These are phyloP conservation scores for Leucocoprinus birnbaumii DNA, from an alignment of 768 basidiomycete species.

Conservation along the genomic window DNA sequence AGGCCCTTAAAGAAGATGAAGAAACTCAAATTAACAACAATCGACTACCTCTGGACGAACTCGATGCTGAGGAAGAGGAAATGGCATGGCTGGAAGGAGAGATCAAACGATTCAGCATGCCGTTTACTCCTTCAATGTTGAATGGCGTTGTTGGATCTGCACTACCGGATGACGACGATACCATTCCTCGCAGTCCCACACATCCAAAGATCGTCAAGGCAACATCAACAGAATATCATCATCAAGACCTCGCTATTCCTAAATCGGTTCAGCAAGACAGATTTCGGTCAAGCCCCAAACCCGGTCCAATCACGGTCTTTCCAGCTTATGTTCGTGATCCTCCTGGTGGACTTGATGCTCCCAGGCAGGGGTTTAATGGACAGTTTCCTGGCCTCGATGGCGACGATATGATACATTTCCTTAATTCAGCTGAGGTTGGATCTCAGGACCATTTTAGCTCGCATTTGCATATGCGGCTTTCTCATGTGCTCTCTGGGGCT, in stretches of 20 bases:
- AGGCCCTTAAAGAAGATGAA: slow-evolving; percentile 25
- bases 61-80: slow-evolving; percentile 21
- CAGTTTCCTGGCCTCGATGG: neutral
- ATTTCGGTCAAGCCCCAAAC: neutral
- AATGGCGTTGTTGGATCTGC: slow-evolving; percentile 4
- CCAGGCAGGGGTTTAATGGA: neutral
- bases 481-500: neutral
- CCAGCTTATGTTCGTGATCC: neutral
- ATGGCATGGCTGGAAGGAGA: slow-evolving; percentile 34
- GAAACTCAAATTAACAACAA: slow-evolving; percentile 1
- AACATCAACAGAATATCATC: neutral
- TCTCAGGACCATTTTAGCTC: slow-evolving; percentile 3
- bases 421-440: neutral
- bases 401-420: neutral
- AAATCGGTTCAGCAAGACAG: neutral
- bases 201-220: neutral
- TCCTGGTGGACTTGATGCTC: neutral
- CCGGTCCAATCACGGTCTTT: neutral
- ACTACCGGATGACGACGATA: slow-evolving; percentile 7
- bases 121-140: neutral
- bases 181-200: slow-evolving; percentile 10
- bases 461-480: neutral
- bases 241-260: neutral
- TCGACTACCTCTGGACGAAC: slow-evolving; percentile 16
- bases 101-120: slow-evolving; percentile 25